Evolutionary conservation across 768 basidiomycete species (phyloP).

Genomic region (Tricholoma sp.): DNA sequence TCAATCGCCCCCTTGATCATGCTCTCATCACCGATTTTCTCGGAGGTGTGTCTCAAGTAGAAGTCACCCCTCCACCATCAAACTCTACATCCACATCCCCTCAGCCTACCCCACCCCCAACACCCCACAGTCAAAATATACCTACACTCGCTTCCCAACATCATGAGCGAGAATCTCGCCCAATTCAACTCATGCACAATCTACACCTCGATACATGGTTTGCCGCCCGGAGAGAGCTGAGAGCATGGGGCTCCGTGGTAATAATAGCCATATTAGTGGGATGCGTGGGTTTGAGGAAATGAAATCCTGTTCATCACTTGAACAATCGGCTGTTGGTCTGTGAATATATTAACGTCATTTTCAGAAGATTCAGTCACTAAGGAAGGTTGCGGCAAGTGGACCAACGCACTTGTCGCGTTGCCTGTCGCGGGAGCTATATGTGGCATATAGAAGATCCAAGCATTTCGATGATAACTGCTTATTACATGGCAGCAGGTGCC

Average conservation of each 20-base stretch:
- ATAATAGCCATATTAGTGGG: slow-evolving; percentile 25
- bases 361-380: not conserved
- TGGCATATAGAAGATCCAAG: not conserved
- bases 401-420: not conserved
- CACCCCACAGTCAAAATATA: not conserved
- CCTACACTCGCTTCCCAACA: not conserved
- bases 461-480: no score
- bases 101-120: not conserved
- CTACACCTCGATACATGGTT: not conserved
- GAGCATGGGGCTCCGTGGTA: slow-evolving; percentile 26
- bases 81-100: not conserved
- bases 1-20: slow-evolving; percentile 55
- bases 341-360: not conserved
- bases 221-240: slow-evolving; percentile 7
- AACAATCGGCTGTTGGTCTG: not conserved
- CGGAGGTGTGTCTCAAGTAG: slow-evolving; percentile 82
- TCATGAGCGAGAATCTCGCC: not conserved
- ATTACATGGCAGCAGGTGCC: not conserved
- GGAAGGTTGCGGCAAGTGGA: not conserved
- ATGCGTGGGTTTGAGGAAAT: slow-evolving; percentile 21
- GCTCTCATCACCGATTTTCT: slow-evolving; percentile 80
- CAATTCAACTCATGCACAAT: not conserved
- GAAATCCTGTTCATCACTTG: not conserved
- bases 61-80: slow-evolving; percentile 35
- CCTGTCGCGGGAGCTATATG: not conserved